These are phyloP conservation scores for Daldinia vernicosa DNA, from an alignment of 495 filamentous ascomycete species.

Conservation along the genomic window DNA sequence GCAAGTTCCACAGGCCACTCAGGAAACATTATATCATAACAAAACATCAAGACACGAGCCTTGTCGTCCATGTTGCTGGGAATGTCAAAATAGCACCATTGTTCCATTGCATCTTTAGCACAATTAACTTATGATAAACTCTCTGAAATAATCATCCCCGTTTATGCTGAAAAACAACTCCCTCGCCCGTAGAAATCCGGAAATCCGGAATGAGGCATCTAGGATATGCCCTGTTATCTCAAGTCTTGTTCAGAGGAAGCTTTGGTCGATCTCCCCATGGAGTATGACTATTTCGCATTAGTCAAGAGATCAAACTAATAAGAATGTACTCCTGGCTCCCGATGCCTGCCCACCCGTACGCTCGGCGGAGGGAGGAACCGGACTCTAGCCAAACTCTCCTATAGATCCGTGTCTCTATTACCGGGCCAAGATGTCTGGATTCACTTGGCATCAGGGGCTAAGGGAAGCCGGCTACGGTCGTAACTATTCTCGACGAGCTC, in stretches of 20 bases:
- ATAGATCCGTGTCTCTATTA: constrained; percentile 12
- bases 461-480: neutral
- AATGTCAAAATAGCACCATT: too few species aligned
- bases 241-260: neutral
- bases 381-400: neutral
- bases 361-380: neutral
- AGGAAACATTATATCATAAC: neutral
- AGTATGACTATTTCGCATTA: neutral
- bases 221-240: neutral
- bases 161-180: neutral
- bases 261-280: neutral
- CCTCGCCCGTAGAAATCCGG: neutral
- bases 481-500: neutral
- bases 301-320: neutral
- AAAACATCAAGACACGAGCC: neutral
- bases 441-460: constrained; percentile 24
- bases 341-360: neutral
- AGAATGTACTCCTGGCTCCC: neutral
- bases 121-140: neutral
- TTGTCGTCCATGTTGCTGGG: neutral
- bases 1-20: neutral
- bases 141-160: neutral
- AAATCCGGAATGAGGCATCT: neutral
- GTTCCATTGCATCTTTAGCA: neutral
- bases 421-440: constrained; percentile 16